Percentiles rank a stretch among this genome's conserved stretches.
Evolutionary conservation across 306 rosid genomes (phyloP).

Genomic region (Astragalus glycyphyllos): DNA sequence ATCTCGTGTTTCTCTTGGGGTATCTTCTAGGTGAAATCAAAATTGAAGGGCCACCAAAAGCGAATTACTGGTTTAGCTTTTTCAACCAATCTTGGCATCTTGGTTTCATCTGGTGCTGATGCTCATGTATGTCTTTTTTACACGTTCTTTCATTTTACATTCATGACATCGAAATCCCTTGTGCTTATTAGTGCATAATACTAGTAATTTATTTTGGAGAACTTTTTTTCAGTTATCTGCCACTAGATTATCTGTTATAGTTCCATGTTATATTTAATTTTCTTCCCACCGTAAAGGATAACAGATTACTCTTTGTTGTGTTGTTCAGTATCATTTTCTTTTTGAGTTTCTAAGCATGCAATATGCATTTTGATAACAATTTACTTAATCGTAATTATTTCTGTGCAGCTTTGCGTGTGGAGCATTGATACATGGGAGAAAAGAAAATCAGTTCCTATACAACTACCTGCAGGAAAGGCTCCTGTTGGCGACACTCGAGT

Average conservation of each 20-base stretch:
- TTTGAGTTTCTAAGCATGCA: conserved; percentile 19
- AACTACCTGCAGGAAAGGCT: conserved; percentile 72
- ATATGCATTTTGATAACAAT: conserved; percentile 23
- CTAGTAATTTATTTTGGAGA: conserved; percentile 33
- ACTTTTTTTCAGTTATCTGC: conserved; percentile 9
- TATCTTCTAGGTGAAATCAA: conserved; percentile 70
- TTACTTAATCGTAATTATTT: conserved; percentile 16
- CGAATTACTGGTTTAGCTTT: conserved; percentile 85
- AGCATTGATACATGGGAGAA: conserved; percentile 96
- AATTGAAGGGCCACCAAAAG: conserved; percentile 82
- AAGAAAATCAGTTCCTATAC: conserved; percentile 74
- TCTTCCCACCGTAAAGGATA: conserved; percentile 16
- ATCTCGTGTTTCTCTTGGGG: conserved; percentile 36
- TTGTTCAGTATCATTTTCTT: conserved; percentile 22
- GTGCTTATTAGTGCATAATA: conserved; percentile 1
- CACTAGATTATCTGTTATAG: neutral
- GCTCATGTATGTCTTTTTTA: conserved; percentile 65
- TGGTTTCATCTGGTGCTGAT: conserved; percentile 88
- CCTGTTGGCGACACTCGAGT: conserved; percentile 79
- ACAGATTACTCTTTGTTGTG: neutral
- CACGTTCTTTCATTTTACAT: conserved; percentile 33
- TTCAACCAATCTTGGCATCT: conserved; percentile 72
- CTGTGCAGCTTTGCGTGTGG: conserved; percentile 77
- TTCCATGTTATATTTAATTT: conserved; percentile 22
- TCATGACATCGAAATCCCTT: conserved; percentile 25